Evolutionary conservation across 805 yeast genomes (phyloP), one percentile per base, ranked within the genome.

Genomic region (Yamadazyma sp.): DNA sequence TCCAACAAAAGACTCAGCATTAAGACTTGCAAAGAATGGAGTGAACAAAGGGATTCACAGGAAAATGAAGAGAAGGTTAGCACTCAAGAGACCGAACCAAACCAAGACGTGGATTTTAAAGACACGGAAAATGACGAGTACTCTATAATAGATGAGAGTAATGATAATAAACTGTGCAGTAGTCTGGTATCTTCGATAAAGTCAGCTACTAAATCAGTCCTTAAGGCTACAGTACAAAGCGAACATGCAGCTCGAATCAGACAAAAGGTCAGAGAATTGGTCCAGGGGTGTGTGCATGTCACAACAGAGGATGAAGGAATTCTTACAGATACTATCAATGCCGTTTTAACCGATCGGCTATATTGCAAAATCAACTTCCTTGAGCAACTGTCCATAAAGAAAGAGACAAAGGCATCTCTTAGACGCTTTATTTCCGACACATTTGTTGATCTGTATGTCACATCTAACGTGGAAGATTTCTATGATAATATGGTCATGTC

Each of bases 291-390:
- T 13, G 33, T 30, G 11, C 17, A 27, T 6, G 32, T 34, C 10
- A 26, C 24, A 13, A 27, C 26, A 14, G 32, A 18, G 3, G 32
- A 34, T 26, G 35, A 31, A 25, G 37, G 35, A 8, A 30, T 35
- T 10, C 13, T 30, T 7, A 30, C n/a, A 8, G 36, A 20, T 26
- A 24, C 31, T 5, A 22, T 30, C 3, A 40, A 40, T 29, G 21
- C 24, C 8, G 14, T 40, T 5, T 10, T 31, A 12, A 23, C 33
- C 4, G 37, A 32, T 14, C 31, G 29, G 7, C 26, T 28, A n/a
- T 37, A 20, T 17, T 13, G 8, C 10, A 25, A 26, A 9, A 12
- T 25, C 16, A 37, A 37, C 10, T 25, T 37, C 20, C 16, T 13
- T 5, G 14, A 17, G n/a, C 31, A 16, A 2, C 18, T 11, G 17